Percentiles rank a stretch among this genome's conserved stretches.
phyloP scores from a whole-genome alignment of 31 red algal genomes.

The Asparagopsis taxiformis region DNA sequence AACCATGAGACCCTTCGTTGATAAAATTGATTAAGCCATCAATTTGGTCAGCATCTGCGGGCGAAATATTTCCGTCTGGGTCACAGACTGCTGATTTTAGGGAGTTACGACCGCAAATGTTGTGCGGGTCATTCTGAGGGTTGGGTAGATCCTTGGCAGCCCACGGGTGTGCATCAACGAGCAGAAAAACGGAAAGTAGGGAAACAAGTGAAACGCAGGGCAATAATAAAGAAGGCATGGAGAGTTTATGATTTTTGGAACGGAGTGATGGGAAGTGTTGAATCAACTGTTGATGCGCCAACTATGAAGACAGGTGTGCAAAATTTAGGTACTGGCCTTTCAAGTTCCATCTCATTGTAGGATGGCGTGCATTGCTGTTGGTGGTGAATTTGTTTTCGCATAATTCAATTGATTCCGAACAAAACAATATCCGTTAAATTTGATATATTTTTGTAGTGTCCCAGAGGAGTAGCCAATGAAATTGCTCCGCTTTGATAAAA shows the following conservation, averaged over 20 bases:
- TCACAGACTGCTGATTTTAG: conserved; percentile 68
- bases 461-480: too few species aligned
- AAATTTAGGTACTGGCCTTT: too few species aligned
- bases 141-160: conserved; percentile 34
- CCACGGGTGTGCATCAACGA: conserved; percentile 3
- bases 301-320: too few species aligned
- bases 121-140: conserved; percentile 44
- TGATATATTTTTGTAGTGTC: too few species aligned
- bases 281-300: too few species aligned
- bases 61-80: conserved; percentile 61
- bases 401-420: too few species aligned
- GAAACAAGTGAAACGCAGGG: background rate
- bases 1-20: conserved; percentile 36
- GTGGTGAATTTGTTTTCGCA: too few species aligned
- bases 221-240: too few species aligned
- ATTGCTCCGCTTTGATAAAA: too few species aligned
- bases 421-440: too few species aligned
- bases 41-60: conserved; percentile 27
- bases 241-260: background rate
- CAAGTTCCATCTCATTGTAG: too few species aligned
- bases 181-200: background rate
- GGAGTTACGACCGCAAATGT: conserved; percentile 34
- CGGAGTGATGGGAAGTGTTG: background rate
- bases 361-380: too few species aligned
- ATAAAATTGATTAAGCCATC: conserved; percentile 69